Evolutionary conservation across 768 basidiomycete genomes (phyloP).

Genomic region (Wakefieldia striispora): DNA sequence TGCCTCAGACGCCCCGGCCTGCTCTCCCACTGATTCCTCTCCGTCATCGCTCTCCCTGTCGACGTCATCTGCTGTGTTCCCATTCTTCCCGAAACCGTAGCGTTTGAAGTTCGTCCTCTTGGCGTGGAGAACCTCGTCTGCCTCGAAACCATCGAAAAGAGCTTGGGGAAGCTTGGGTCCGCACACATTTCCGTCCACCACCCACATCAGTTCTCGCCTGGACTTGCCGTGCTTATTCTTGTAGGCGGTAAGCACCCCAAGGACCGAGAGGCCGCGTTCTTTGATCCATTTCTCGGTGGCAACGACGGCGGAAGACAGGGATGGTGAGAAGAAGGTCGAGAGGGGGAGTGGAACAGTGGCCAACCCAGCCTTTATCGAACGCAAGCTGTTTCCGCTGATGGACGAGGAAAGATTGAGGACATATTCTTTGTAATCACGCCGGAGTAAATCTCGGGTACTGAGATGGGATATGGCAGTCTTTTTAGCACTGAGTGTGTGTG

Average conservation of each 20-base stretch:
- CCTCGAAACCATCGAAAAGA: slow-evolving; percentile 62
- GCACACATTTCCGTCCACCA: slow-evolving; percentile 45
- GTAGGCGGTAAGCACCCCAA: slow-evolving; percentile 82
- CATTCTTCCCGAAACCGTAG: slow-evolving; percentile 14
- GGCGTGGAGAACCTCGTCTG: slow-evolving; percentile 47
- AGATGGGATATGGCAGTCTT: slow-evolving; percentile 73
- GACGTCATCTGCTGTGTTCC: slow-evolving; percentile 13
- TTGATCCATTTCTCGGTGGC: slow-evolving; percentile 57
- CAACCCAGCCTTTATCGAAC: slow-evolving; percentile 64
- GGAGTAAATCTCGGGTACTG: slow-evolving; percentile 70
- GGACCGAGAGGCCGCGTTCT: slow-evolving; percentile 59
- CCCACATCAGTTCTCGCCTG: slow-evolving; percentile 65
- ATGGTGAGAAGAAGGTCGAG: slow-evolving; percentile 38
- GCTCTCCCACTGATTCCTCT: slow-evolving; percentile 22
- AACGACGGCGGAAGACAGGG: slow-evolving; percentile 8
- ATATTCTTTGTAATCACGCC: slow-evolving; percentile 97
- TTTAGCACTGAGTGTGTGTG: slow-evolving; percentile 42
- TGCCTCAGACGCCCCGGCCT: slow-evolving; percentile 3
- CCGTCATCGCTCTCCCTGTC: slow-evolving; percentile 9
- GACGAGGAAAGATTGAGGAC: slow-evolving; percentile 39
- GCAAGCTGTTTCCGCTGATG: slow-evolving; percentile 21
- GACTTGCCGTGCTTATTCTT: slow-evolving; percentile 51
- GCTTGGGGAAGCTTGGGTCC: slow-evolving; percentile 33
- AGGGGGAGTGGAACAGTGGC: slow-evolving; percentile 79
- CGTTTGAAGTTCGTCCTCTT: slow-evolving; percentile 37